These are phyloP conservation scores for Ganoderma boninense DNA, from an alignment of 1,284 basidiomycete genomes.

Conservation along the genomic window DNA sequence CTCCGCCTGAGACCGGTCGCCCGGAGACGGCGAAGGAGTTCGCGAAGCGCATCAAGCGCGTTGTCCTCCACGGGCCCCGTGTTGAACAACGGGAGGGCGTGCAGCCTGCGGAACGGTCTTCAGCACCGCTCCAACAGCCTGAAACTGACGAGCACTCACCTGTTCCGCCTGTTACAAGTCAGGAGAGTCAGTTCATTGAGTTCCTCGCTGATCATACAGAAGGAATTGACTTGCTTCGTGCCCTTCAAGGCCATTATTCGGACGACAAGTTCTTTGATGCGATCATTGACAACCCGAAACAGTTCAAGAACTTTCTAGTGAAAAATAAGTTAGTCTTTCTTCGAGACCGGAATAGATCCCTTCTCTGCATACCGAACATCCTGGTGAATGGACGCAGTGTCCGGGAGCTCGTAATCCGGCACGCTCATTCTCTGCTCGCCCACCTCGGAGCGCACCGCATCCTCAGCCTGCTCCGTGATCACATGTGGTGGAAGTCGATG, in stretches of 20 bases:
- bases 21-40: conserved; percentile 23
- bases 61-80: conserved; percentile 23
- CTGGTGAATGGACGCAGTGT: conserved; percentile 26
- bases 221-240: background rate
- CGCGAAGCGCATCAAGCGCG: conserved; percentile 18
- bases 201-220: conserved; percentile 9
- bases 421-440: conserved; percentile 39
- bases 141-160: background rate
- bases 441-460: conserved; percentile 39
- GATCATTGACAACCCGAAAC: background rate
- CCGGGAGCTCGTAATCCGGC: conserved; percentile 37
- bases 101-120: background rate
- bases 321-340: conserved; percentile 30
- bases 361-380: conserved; percentile 38
- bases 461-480: conserved; percentile 31
- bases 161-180: background rate
- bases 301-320: conserved; percentile 29
- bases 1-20: conserved; percentile 17
- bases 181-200: conserved; percentile 1
- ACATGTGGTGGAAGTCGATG: conserved; percentile 43
- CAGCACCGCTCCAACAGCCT: background rate
- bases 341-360: background rate
- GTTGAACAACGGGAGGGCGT: no score
- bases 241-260: conserved; percentile 5
- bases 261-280: conserved; percentile 23